Conservation (phyloP, 345 rosid genomes). For the Gossypium arboreum region DNA sequence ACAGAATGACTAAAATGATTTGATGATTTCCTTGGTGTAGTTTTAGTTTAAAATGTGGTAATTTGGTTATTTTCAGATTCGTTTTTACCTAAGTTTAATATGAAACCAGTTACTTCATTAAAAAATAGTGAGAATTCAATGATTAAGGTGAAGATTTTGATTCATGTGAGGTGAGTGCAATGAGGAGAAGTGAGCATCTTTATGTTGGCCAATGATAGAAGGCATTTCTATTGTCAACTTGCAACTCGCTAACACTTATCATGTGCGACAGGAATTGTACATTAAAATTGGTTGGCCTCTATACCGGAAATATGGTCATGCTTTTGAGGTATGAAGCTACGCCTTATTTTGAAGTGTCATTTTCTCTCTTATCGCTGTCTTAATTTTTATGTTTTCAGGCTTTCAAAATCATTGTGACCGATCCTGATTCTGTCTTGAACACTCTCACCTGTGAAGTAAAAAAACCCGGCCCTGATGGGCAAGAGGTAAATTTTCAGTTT, state of each 20-base stretch:
- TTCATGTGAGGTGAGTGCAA: background rate
- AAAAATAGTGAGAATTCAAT: background rate
- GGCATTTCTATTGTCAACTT: background rate
- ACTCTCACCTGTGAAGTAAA: constrained; percentile 80
- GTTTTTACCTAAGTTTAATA: background rate
- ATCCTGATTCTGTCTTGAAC: constrained; percentile 84
- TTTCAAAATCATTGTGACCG: constrained; percentile 83
- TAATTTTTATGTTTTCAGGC: constrained; percentile 51
- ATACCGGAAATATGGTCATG: constrained; percentile 90
- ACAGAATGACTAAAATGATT: background rate
- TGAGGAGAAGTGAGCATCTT: no score
- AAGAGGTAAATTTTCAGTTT: constrained; percentile 52
- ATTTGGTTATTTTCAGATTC: no score
- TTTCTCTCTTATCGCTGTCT: background rate
- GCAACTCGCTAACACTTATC: background rate
- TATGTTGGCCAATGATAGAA: background rate
- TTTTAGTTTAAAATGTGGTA: background rate
- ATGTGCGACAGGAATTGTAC: constrained; percentile 65
- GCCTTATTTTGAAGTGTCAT: background rate
- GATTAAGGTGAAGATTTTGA: background rate
- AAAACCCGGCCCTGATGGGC: constrained; percentile 84
- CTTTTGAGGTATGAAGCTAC: constrained; percentile 74
- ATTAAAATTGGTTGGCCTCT: constrained; percentile 89
- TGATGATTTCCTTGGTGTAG: constrained; percentile 1
- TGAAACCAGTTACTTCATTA: background rate